Evolutionary conservation across 2,329 filamentous ascomycete genomes (phyloP).

Genomic region (Mycosphaerelloides madeirae): DNA sequence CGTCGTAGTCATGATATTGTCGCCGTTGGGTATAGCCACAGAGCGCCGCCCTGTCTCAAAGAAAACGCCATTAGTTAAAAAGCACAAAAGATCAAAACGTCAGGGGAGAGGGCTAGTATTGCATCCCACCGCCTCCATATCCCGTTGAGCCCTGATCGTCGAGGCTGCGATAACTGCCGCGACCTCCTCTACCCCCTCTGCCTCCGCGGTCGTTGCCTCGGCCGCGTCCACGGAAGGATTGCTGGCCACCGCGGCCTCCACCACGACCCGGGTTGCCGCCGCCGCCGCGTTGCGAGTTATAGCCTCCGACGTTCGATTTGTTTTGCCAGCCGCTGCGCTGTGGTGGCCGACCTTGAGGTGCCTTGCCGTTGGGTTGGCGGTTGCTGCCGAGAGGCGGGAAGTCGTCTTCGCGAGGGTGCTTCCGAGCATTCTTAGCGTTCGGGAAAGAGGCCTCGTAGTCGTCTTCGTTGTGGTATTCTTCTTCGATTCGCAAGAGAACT

Average conservation of each 20-base stretch:
- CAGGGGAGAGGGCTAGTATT: constrained; percentile 25
- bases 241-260: constrained; percentile 34
- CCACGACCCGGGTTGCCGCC: constrained; percentile 34
- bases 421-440: constrained; percentile 58
- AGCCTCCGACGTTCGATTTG: constrained; percentile 9
- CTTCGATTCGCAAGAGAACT: constrained; percentile 73
- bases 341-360: constrained; percentile 6
- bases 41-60: neutral
- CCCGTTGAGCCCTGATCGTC: constrained; percentile 38
- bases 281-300: constrained; percentile 29
- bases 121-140: constrained; percentile 33
- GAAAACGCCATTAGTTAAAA: constrained; percentile 5
- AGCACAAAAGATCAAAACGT: neutral
- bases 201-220: constrained; percentile 23
- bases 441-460: constrained; percentile 60
- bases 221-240: constrained; percentile 32
- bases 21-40: too few relatives aligned
- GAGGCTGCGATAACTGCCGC: constrained; percentile 39
- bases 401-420: constrained; percentile 57
- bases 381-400: constrained; percentile 28
- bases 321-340: constrained; percentile 6
- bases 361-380: constrained; percentile 24
- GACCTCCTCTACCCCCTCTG: constrained; percentile 20
- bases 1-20: too few relatives aligned
- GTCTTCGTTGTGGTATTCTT: constrained; percentile 59